phyloP scores from a whole-genome alignment of 108 stramenopile genomes.

The Cylindrotheca closterium region DNA sequence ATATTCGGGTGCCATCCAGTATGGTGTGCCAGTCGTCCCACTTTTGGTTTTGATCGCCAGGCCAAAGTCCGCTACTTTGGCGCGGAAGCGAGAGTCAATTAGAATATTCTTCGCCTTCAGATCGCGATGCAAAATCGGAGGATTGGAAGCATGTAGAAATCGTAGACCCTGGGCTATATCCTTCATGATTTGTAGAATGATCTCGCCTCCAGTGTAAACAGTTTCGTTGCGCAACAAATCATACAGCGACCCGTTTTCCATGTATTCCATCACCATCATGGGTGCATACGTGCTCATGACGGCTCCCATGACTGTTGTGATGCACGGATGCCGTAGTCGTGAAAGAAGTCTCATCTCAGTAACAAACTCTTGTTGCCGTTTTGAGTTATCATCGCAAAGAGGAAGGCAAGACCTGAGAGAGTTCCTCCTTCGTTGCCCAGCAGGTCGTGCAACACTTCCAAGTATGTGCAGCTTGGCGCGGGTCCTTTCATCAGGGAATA shows the following conservation, averaged over 20 bases:
- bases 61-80: slow-evolving; percentile 65
- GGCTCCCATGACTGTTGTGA: slow-evolving; percentile 52
- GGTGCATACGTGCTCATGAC: slow-evolving; percentile 41
- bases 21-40: slow-evolving; percentile 41
- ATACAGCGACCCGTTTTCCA: slow-evolving; percentile 55
- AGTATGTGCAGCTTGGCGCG: background rate
- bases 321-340: slow-evolving; percentile 56
- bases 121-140: slow-evolving; percentile 54
- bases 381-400: slow-evolving; percentile 14
- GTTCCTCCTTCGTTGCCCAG: no score
- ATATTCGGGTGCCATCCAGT: no score
- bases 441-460: background rate
- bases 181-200: slow-evolving; percentile 49
- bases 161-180: slow-evolving; percentile 54
- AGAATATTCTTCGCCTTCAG: slow-evolving; percentile 51
- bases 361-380: slow-evolving; percentile 39
- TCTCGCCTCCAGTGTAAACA: slow-evolving; percentile 43
- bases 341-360: slow-evolving; percentile 52
- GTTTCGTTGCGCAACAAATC: slow-evolving; percentile 62
- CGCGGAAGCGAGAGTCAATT: slow-evolving; percentile 46
- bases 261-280: slow-evolving; percentile 62
- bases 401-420: background rate
- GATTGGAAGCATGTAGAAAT: slow-evolving; percentile 54
- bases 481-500: background rate
- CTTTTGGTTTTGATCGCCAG: slow-evolving; percentile 60